Evolutionary conservation across 2,329 filamentous ascomycete genomes (phyloP).

Genomic region (Penicillium italicum): DNA sequence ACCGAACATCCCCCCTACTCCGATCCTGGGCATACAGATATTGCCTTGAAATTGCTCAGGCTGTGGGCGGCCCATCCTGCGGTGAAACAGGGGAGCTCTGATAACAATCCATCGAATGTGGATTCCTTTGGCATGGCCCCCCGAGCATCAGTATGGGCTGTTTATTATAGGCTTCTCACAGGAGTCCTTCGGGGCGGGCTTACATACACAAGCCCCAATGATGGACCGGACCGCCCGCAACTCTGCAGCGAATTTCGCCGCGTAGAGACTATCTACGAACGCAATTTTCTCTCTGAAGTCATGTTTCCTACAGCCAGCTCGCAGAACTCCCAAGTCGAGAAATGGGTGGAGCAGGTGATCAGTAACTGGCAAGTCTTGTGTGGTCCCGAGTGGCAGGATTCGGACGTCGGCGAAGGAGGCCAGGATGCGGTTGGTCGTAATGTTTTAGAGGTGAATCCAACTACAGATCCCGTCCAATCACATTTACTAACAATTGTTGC

Average conservation of each 20-base stretch:
- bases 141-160: slow-evolving; percentile 65
- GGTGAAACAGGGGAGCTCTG: slow-evolving; percentile 30
- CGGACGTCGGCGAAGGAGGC: slow-evolving; percentile 76
- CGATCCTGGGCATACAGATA: slow-evolving; percentile 29
- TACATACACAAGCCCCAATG: slow-evolving; percentile 35
- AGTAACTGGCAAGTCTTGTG: slow-evolving; percentile 81
- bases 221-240: slow-evolving; percentile 53
- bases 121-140: slow-evolving; percentile 23
- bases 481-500: slow-evolving; percentile 15
- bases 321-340: slow-evolving; percentile 72
- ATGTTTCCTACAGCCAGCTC: slow-evolving; percentile 81
- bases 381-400: slow-evolving; percentile 73
- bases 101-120: slow-evolving; percentile 16
- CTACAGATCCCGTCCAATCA: background rate
- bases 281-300: slow-evolving; percentile 71
- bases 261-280: slow-evolving; percentile 76
- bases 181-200: slow-evolving; percentile 61
- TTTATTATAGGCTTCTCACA: slow-evolving; percentile 79
- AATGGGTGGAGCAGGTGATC: slow-evolving; percentile 74
- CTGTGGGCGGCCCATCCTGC: slow-evolving; percentile 41
- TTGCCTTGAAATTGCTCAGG: slow-evolving; percentile 50
- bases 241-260: slow-evolving; percentile 73
- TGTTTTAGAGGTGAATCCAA: slow-evolving; percentile 61
- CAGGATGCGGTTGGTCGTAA: slow-evolving; percentile 70
- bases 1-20: slow-evolving; percentile 18